A percentile compares a stretch with the other conserved stretches of the same genome.
phyloP scores from a whole-genome alignment of 495 filamentous ascomycete species.

The Aspergillus nanangensis region DNA sequence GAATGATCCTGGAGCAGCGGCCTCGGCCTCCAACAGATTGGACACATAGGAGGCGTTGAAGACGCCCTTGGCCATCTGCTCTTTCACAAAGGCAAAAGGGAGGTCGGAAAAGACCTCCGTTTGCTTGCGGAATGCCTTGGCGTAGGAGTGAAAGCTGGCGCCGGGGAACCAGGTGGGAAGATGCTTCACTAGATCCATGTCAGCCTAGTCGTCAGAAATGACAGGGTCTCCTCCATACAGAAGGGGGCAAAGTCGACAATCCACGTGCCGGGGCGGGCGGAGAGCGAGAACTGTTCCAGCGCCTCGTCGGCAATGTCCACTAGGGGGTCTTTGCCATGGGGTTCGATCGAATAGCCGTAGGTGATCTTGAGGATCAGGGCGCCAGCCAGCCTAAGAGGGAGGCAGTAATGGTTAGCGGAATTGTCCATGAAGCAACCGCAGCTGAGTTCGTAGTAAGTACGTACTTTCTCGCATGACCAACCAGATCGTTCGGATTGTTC shows the following conservation, averaged over 20 bases:
- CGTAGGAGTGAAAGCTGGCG: slow-evolving; percentile 36
- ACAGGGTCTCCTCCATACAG: neutral
- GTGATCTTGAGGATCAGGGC: slow-evolving; percentile 40
- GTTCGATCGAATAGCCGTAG: slow-evolving; percentile 45
- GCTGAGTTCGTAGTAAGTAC: no score
- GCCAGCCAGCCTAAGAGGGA: slow-evolving; percentile 15
- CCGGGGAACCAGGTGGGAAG: slow-evolving; percentile 46
- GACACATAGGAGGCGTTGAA: slow-evolving; percentile 34
- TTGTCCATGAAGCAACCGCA: no score
- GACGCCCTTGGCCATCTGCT: slow-evolving; percentile 31
- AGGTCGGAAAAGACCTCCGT: slow-evolving; percentile 20
- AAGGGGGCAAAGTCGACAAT: slow-evolving; percentile 37
- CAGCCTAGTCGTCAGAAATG: neutral
- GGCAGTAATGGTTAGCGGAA: no score
- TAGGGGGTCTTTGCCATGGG: slow-evolving; percentile 32
- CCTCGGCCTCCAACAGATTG: slow-evolving; percentile 22
- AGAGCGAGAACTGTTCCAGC: slow-evolving; percentile 35
- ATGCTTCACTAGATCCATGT: slow-evolving; percentile 12
- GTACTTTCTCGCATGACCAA: slow-evolving; percentile 32
- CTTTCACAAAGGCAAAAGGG: slow-evolving; percentile 41
- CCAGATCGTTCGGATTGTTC: slow-evolving; percentile 26
- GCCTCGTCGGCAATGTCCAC: slow-evolving; percentile 31
- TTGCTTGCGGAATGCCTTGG: slow-evolving; percentile 20
- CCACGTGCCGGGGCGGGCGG: slow-evolving; percentile 36
- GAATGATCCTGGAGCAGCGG: slow-evolving; percentile 16